Evolutionary conservation across 371 early-diverging fungal species (phyloP).

Genomic region (Lichtheimia hyalospora): DNA sequence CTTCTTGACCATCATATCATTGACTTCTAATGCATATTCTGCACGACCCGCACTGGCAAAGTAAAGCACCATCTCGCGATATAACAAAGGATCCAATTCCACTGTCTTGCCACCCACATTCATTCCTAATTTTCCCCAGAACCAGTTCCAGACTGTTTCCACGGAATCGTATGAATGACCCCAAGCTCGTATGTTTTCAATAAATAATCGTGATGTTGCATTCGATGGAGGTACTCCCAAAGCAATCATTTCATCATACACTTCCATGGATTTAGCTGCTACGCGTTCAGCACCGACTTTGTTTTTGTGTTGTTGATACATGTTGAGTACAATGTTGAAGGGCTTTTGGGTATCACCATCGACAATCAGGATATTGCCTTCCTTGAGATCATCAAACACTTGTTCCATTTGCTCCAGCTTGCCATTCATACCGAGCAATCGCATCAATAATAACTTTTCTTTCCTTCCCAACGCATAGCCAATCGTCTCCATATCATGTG

Average conservation of each 20-base stretch:
- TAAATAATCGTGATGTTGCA: slow-evolving; percentile 18
- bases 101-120: slow-evolving; percentile 17
- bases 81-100: slow-evolving; percentile 27
- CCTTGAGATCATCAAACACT: slow-evolving; percentile 26
- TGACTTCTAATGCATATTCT: slow-evolving; percentile 38
- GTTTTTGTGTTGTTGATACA: slow-evolving; percentile 29
- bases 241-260: slow-evolving; percentile 35
- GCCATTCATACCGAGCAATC: slow-evolving; percentile 37
- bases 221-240: slow-evolving; percentile 22
- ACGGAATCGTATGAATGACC: slow-evolving; percentile 20
- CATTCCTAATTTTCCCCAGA: slow-evolving; percentile 33
- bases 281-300: slow-evolving; percentile 15
- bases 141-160: slow-evolving; percentile 37
- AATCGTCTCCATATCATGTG: slow-evolving; percentile 40
- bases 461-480: slow-evolving; percentile 32
- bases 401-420: slow-evolving; percentile 38
- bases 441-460: slow-evolving; percentile 39
- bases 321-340: slow-evolving; percentile 31
- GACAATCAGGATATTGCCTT: slow-evolving; percentile 13
- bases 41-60: slow-evolving; percentile 40
- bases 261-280: slow-evolving; percentile 30
- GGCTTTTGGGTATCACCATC: slow-evolving; percentile 27
- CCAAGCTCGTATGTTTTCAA: slow-evolving; percentile 26
- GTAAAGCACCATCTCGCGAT: slow-evolving; percentile 34
- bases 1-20: slow-evolving; percentile 38